phyloP scores from a whole-genome alignment of 495 filamentous ascomycete species.

The Talaromyces thailandensis region DNA sequence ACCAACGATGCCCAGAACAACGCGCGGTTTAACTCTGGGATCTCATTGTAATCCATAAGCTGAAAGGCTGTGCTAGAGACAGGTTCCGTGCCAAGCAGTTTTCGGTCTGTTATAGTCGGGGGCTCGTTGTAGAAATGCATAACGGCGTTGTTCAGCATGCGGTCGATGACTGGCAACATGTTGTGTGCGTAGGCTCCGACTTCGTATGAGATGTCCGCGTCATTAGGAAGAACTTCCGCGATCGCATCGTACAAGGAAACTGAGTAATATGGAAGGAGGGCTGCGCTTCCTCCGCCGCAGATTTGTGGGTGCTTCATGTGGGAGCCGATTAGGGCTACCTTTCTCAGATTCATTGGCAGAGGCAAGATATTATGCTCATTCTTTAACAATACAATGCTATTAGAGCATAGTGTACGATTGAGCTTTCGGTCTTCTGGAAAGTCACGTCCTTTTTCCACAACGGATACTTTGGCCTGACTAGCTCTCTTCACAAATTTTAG shows the following conservation, averaged over 20 bases:
- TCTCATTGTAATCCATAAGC: conserved; percentile 55
- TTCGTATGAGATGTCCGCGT: conserved; percentile 44
- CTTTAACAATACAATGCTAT: conserved; percentile 60
- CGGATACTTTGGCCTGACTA: conserved; percentile 36
- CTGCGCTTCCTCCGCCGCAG: conserved; percentile 70
- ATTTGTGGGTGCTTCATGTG: conserved; percentile 62
- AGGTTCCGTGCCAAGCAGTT: neutral
- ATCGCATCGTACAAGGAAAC: conserved; percentile 56
- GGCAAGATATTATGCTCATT: conserved; percentile 56
- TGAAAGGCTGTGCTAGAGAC: conserved; percentile 1
- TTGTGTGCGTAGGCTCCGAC: conserved; percentile 49
- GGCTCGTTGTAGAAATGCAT: conserved; percentile 54
- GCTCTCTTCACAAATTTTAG: conserved; percentile 40
- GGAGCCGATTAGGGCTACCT: conserved; percentile 67
- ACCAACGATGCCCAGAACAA: conserved; percentile 27
- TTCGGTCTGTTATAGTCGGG: conserved; percentile 38
- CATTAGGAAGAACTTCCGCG: conserved; percentile 24
- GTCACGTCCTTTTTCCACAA: conserved; percentile 24
- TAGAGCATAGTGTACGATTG: conserved; percentile 42
- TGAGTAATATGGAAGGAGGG: conserved; percentile 65
- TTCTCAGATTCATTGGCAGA: conserved; percentile 40
- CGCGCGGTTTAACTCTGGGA: conserved; percentile 20
- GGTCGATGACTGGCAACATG: conserved; percentile 44
- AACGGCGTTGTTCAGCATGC: conserved; percentile 17
- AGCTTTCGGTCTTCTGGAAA: conserved; percentile 50